These are phyloP conservation scores for Scedosporium apiospermum DNA, from an alignment of 2,329 filamentous ascomycete genomes.

Conservation along the genomic window DNA sequence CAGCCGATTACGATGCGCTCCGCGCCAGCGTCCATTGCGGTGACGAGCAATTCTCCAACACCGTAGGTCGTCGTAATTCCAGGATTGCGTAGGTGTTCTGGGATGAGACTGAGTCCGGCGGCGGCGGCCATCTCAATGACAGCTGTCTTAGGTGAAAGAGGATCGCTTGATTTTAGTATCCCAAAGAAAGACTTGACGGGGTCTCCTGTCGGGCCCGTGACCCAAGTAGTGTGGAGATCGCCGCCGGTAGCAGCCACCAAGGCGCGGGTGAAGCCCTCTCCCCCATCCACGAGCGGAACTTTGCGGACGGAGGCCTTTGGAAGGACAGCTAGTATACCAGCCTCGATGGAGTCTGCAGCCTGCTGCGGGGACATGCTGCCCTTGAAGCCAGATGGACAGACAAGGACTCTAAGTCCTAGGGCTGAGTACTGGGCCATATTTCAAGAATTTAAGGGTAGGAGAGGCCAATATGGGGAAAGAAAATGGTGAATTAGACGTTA, in stretches of 20 bases:
- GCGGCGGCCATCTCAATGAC: conserved; percentile 45
- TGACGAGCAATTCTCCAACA: conserved; percentile 36
- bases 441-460: too few relatives aligned
- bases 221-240: conserved; percentile 21
- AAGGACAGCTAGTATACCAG: conserved; percentile 33
- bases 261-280: conserved; percentile 40
- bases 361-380: conserved; percentile 37
- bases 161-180: conserved; percentile 21
- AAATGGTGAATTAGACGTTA: not conserved
- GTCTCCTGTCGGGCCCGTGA: conserved; percentile 33
- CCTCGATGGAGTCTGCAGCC: conserved; percentile 41
- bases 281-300: conserved; percentile 41
- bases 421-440: not conserved
- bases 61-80: conserved; percentile 40
- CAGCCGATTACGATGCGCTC: conserved; percentile 39
- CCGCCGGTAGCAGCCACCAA: conserved; percentile 34
- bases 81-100: conserved; percentile 31
- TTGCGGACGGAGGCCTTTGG: conserved; percentile 33
- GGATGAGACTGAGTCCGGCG: conserved; percentile 40
- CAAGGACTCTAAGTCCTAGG: conserved; percentile 25
- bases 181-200: conserved; percentile 35
- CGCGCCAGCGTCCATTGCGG: conserved; percentile 34
- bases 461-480: not conserved
- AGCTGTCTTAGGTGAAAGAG: conserved; percentile 23
- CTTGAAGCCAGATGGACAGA: conserved; percentile 45